These are phyloP conservation scores for Ceratobasidium sp. DNA, from an alignment of 1,284 basidiomycete species.

Conservation along the genomic window DNA sequence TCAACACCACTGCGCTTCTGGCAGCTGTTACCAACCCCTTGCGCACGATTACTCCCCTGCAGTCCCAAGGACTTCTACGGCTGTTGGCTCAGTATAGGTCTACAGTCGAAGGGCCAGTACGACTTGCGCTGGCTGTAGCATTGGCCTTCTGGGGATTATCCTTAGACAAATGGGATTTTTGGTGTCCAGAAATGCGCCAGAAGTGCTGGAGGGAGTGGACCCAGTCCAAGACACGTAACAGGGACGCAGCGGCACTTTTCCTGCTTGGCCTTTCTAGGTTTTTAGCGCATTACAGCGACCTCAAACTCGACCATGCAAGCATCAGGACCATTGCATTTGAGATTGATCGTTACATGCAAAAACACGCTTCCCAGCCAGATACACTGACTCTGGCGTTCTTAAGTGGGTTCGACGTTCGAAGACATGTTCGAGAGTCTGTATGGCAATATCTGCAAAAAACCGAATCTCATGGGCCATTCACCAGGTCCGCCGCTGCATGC, in stretches of 20 bases:
- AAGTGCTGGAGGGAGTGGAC: not conserved
- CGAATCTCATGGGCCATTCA: not conserved
- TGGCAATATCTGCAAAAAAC: not conserved
- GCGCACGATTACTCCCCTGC: not conserved
- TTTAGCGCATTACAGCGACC: not conserved
- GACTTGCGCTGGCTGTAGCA: not conserved
- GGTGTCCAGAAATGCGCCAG: not conserved
- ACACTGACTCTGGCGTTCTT: not conserved
- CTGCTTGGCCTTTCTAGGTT: conserved; percentile 5
- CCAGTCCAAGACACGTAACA: not conserved
- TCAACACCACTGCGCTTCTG: not conserved
- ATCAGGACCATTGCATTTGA: conserved; percentile 15
- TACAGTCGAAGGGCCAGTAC: not conserved
- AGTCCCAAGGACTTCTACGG: not conserved
- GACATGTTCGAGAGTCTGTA: not conserved
- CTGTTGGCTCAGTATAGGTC: not conserved
- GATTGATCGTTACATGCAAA: not conserved
- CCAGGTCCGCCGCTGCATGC: not conserved
- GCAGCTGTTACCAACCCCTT: not conserved
- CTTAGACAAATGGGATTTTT: conserved; percentile 11
- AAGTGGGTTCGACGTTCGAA: not conserved
- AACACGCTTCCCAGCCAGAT: not conserved
- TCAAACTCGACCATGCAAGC: conserved; percentile 5
- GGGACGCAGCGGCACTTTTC: not conserved
- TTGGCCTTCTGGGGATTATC: conserved; percentile 21